These are phyloP conservation scores for Termitomyces sp. DNA, from an alignment of 768 basidiomycete species.

Conservation along the genomic window DNA sequence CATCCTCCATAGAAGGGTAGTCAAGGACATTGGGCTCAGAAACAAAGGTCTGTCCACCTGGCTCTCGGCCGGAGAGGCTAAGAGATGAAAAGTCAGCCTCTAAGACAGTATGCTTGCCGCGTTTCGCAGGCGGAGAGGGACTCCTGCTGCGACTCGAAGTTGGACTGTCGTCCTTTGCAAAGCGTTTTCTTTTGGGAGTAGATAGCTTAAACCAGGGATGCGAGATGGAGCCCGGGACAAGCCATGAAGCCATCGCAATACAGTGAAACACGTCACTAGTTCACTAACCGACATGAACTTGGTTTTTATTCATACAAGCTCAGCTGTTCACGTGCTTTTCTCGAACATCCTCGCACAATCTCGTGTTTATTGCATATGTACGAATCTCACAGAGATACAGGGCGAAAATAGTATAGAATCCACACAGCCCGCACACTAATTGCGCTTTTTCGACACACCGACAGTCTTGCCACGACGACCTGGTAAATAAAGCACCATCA, in stretches of 20 bases:
- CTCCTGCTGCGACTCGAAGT: conserved; percentile 7
- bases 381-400: conserved; percentile 11
- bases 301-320: neutral
- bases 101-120: conserved; percentile 41
- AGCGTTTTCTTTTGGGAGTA: conserved; percentile 37
- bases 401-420: conserved; percentile 8
- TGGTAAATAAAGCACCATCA: conserved; percentile 22
- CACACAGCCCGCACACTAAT: conserved; percentile 27
- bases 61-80: conserved; percentile 22
- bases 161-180: conserved; percentile 13
- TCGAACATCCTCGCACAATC: neutral
- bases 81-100: conserved; percentile 58
- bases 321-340: conserved; percentile 9
- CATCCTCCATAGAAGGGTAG: conserved; percentile 9
- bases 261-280: neutral
- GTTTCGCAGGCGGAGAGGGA: conserved; percentile 33
- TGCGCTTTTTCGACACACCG: conserved; percentile 91
- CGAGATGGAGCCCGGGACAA: conserved; percentile 22
- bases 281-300: neutral
- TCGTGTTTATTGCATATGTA: neutral
- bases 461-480: conserved; percentile 95
- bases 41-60: conserved; percentile 8
- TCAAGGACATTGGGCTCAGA: conserved; percentile 11
- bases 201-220: conserved; percentile 41
- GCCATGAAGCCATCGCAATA: conserved; percentile 21